phyloP scores from a whole-genome alignment of 441 rosid species.

The Erysimum pusillum region DNA sequence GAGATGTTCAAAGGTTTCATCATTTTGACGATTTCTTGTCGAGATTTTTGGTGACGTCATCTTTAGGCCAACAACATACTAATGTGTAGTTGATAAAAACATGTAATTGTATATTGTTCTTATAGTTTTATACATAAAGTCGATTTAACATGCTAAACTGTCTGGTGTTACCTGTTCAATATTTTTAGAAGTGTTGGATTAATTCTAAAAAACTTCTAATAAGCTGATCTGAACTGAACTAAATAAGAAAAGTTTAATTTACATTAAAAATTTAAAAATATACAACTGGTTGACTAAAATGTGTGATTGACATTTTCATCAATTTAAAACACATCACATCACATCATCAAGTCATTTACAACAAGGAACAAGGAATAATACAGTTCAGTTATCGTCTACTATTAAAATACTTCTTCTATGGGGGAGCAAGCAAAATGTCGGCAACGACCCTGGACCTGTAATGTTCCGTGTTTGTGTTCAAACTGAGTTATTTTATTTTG shows the following conservation, averaged over 20 bases:
- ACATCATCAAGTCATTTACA: no score
- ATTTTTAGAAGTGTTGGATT: no score
- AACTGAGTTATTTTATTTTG: background rate
- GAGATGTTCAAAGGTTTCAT: conserved; percentile 79
- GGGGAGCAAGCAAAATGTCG: conserved; percentile 27
- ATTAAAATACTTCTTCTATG: conserved; percentile 9
- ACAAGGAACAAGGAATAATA: background rate
- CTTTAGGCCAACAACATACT: background rate
- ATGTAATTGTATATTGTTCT: no score
- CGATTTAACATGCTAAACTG: no score
- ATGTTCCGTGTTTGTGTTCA: conserved; percentile 13
- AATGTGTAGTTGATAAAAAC: background rate
- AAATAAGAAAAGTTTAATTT: no score
- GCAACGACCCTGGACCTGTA: conserved; percentile 26
- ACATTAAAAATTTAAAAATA: no score
- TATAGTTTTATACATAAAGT: background rate
- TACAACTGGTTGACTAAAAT: no score
- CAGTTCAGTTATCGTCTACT: conserved; percentile 23
- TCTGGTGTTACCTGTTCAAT: no score
- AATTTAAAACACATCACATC: no score
- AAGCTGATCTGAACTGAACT: no score
- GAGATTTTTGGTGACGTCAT: conserved; percentile 63
- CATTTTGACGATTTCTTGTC: conserved; percentile 69
- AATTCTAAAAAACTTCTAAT: no score
- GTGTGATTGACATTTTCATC: no score